Conservation (phyloP, 2,329 filamentous ascomycete species). For the Elsinoe fawcettii region DNA sequence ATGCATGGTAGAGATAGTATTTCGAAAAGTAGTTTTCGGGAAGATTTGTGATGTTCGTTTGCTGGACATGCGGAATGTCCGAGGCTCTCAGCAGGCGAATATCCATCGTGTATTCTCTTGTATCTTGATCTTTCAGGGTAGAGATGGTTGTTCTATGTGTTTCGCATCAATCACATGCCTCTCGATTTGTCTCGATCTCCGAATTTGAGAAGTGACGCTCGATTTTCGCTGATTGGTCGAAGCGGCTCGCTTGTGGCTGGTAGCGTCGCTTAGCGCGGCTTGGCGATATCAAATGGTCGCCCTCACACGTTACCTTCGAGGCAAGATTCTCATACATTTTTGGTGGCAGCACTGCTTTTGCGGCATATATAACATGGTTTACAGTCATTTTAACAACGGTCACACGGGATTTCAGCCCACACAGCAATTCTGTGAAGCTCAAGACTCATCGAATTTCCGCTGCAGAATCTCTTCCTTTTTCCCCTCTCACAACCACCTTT, state of each 20-base stretch:
- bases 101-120: slow-evolving; percentile 54
- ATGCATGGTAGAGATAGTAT: slow-evolving; percentile 98
- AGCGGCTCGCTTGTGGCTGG: background rate
- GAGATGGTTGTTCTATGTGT: background rate
- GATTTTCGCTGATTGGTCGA: background rate
- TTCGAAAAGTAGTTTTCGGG: slow-evolving; percentile 99
- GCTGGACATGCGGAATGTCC: slow-evolving; percentile 87
- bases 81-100: slow-evolving; percentile 78
- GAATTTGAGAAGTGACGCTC: background rate
- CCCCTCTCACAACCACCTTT: background rate
- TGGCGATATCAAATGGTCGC: slow-evolving; percentile 11
- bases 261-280: background rate
- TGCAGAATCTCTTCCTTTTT: background rate
- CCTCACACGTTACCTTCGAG: background rate
- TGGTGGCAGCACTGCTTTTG: background rate
- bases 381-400: background rate
- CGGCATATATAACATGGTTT: background rate
- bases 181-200: background rate
- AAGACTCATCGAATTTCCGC: background rate
- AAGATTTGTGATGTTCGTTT: slow-evolving; percentile 97
- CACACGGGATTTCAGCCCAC: background rate
- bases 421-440: background rate
- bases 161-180: background rate
- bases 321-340: background rate
- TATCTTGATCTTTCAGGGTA: background rate